A percentile compares a stretch with the other conserved stretches of the same genome.
phyloP scores from a whole-genome alignment of 495 filamentous ascomycete genomes.

The Xylaria grammica region DNA sequence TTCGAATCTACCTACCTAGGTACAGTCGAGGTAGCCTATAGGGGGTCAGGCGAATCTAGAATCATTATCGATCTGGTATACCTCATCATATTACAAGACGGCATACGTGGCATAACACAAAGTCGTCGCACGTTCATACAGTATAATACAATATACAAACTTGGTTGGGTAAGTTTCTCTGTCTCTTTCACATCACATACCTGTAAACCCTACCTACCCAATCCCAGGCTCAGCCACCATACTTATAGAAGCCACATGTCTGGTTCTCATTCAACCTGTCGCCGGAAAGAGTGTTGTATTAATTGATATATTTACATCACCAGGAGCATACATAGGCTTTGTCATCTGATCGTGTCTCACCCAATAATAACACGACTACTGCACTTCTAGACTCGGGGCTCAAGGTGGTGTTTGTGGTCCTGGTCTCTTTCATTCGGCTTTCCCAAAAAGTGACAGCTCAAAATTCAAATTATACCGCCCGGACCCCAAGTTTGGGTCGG shows the following conservation, averaged over 20 bases:
- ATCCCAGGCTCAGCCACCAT: constrained; percentile 2
- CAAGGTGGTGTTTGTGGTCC: too few relatives aligned
- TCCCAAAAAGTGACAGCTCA: background rate
- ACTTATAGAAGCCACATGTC: constrained; percentile 11
- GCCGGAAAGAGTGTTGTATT: too few relatives aligned
- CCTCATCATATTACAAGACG: background rate
- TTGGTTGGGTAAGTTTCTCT: too few relatives aligned
- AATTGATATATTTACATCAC: background rate
- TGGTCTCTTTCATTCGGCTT: background rate
- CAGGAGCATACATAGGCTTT: background rate
- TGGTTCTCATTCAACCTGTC: background rate
- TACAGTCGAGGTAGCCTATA: too few relatives aligned
- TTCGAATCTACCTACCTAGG: too few relatives aligned
- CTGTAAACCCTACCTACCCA: too few relatives aligned
- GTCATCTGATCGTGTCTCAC: background rate
- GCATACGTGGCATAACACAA: background rate
- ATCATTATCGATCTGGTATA: too few relatives aligned
- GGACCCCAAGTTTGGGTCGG: too few relatives aligned
- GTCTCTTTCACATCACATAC: too few relatives aligned
- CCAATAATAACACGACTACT: background rate
- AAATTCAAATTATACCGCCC: background rate
- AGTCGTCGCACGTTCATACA: background rate
- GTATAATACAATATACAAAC: too few relatives aligned
- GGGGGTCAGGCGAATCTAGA: too few relatives aligned
- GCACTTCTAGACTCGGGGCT: too few relatives aligned